Evolutionary conservation across 78 protist species (phyloP).

Genomic region (Dictyostelium intermedium): DNA sequence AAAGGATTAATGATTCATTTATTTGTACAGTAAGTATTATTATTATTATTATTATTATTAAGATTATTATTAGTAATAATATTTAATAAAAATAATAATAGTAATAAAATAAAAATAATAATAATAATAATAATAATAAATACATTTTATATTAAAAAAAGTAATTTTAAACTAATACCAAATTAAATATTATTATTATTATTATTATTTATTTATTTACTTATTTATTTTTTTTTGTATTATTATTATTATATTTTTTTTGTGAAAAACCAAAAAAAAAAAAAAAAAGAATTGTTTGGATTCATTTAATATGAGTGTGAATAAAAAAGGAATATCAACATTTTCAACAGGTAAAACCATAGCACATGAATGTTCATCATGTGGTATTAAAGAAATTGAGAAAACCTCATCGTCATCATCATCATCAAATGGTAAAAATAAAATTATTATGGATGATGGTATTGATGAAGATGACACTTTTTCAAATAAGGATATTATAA

Average conservation of each 20-base stretch:
- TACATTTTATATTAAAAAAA: too few species aligned
- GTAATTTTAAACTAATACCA: too few species aligned
- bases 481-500: background rate
- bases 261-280: too few species aligned
- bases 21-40: conserved; percentile 33
- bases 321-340: background rate
- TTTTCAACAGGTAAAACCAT: background rate
- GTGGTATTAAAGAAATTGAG: background rate
- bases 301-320: background rate
- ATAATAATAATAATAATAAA: too few species aligned
- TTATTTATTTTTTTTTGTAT: too few species aligned
- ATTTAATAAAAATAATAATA: too few species aligned
- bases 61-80: background rate
- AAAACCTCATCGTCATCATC: background rate
- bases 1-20: conserved; percentile 26
- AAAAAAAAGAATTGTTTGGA: background rate
- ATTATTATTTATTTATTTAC: too few species aligned
- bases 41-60: background rate
- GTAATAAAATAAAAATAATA: too few species aligned
- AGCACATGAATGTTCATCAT: background rate
- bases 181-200: too few species aligned
- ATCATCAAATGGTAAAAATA: background rate
- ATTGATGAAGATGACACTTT: background rate
- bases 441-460: background rate
- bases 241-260: too few species aligned